Percentiles rank a stretch among this genome's conserved stretches.
These are phyloP conservation scores for Phyllosticta paracitricarpa DNA, from an alignment of 2,329 filamentous ascomycete genomes.

Conservation along the genomic window DNA sequence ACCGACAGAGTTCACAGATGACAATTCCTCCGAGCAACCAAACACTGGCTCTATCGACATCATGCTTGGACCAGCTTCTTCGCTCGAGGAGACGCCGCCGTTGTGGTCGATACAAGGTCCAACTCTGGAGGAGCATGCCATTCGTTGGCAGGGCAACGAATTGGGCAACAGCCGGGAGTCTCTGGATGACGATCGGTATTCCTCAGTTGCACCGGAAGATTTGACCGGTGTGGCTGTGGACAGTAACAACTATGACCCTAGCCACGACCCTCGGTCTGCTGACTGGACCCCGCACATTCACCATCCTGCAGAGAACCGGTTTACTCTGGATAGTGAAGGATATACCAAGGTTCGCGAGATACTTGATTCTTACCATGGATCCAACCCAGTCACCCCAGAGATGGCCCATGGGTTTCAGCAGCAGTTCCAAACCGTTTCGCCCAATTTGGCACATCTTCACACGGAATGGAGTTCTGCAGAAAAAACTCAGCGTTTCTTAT, in stretches of 20 bases:
- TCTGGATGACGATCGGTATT: constrained; percentile 23
- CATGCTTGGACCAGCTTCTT: constrained; percentile 40
- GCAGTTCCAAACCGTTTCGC: constrained; percentile 38
- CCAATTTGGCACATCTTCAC: constrained; percentile 42
- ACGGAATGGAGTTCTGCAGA: constrained; percentile 42
- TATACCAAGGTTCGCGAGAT: constrained; percentile 34
- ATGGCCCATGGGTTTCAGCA: constrained; percentile 29
- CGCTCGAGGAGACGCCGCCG: constrained; percentile 10
- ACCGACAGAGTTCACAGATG: neutral
- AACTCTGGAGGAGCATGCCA: neutral
- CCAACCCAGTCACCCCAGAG: constrained; percentile 27
- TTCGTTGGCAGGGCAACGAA: constrained; percentile 8
- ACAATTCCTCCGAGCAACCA: neutral
- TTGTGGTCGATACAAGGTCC: constrained; percentile 1
- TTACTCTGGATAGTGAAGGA: constrained; percentile 27
- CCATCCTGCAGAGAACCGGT: constrained; percentile 14
- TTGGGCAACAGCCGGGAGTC: neutral
- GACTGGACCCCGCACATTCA: constrained; percentile 19
- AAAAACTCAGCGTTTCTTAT: constrained; percentile 45
- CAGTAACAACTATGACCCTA: constrained; percentile 12
- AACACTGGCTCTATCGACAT: constrained; percentile 48
- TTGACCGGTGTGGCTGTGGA: constrained; percentile 26
- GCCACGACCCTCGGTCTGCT: constrained; percentile 13
- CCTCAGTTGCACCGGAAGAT: constrained; percentile 27
- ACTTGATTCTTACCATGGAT: constrained; percentile 32